Base-by-base conservation (phyloP, 129 eudicot genomes). In the Calendula officinalis region DNA sequence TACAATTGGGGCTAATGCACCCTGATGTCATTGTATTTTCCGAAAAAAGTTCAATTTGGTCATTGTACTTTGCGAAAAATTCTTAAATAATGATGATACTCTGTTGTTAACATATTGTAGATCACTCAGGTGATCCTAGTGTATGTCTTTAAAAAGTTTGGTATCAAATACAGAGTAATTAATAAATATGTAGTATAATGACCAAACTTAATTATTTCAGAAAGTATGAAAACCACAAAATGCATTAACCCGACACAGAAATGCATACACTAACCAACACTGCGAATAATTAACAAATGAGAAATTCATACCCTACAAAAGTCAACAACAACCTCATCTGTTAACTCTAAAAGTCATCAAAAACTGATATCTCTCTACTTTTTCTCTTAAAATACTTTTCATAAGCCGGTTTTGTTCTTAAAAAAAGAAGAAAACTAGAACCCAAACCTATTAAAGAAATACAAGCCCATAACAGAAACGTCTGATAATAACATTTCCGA, bases 381-480 rank as follows among this genome's bases (percentile, higher is more conserved):
- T 67, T 47, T 46, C 60, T 81, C 16, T 67, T 39, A 32, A 60
- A 67, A 10, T 37, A 62, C 0, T 69, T 47, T n/a, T 67, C 54
- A 62, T 85, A 85, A 6, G 83, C 84, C 43, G 13, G 45, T 64
- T 73, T 76, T 16, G 88, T 85, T 73, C 94, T 82, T 15, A 76
- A 16, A 62, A 66, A 82, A 39, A 85, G 79, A 68, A 85, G 44
- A 4, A 50, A 62, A 60, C 88, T 78, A 3, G 81, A 73, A 12
- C 69, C 71, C 12, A 85, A 56, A 8, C 92, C 92, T 5, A 76
- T 16, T 30, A 81, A 27, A 1, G 83, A 82, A 49, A 73, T 61
- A 4, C 59, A 65, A 5, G 70, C 72, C 94, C 94, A 85, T 82
- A 80, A 66, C 11, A 77, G 3, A 68, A 87, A 87, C 34, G 95